phyloP scores from a whole-genome alignment of 1,284 basidiomycete genomes.

The Malassezia pachydermatis region DNA sequence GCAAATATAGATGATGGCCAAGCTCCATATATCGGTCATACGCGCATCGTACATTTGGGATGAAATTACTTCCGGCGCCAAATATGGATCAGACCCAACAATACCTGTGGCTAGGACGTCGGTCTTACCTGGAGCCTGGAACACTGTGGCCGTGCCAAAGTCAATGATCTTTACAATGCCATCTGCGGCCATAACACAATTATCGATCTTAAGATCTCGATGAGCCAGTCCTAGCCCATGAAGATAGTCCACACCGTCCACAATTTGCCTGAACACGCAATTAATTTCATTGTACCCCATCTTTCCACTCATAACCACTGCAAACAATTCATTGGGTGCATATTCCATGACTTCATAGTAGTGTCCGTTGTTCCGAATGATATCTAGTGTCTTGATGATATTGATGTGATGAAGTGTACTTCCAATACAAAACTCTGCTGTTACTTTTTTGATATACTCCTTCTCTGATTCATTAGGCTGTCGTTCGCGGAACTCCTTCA shows the following conservation, averaged over 20 bases:
- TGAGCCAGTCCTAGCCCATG: constrained; percentile 95
- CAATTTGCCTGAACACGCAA: constrained; percentile 97
- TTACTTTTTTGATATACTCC: constrained; percentile 98
- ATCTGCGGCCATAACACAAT: constrained; percentile 90
- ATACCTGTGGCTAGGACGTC: constrained; percentile 64
- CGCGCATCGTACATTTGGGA: constrained; percentile 79
- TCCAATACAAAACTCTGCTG: constrained; percentile 95
- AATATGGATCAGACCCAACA: constrained; percentile 94
- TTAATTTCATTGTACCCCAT: constrained; percentile 97
- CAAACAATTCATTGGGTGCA: constrained; percentile 94
- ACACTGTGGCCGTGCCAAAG: constrained; percentile 97
- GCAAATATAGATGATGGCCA: constrained; percentile 98
- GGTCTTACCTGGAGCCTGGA: constrained; percentile 77
- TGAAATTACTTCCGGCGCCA: constrained; percentile 87
- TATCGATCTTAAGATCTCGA: constrained; percentile 96
- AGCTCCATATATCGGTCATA: constrained; percentile 95
- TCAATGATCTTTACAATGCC: constrained; percentile 98
- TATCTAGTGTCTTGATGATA: constrained; percentile 96
- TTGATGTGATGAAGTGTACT: constrained; percentile 73
- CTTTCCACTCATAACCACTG: constrained; percentile 97
- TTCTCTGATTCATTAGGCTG: constrained; percentile 77
- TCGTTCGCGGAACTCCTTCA: constrained; percentile 91
- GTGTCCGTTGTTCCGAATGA: constrained; percentile 92
- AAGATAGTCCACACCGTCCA: constrained; percentile 94
- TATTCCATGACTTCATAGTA: constrained; percentile 86